Evolutionary conservation across 192 early-diverging fungal genomes (phyloP), one percentile per base, ranked within the genome.

Genomic region (Fimicolochytrium jonesii): DNA sequence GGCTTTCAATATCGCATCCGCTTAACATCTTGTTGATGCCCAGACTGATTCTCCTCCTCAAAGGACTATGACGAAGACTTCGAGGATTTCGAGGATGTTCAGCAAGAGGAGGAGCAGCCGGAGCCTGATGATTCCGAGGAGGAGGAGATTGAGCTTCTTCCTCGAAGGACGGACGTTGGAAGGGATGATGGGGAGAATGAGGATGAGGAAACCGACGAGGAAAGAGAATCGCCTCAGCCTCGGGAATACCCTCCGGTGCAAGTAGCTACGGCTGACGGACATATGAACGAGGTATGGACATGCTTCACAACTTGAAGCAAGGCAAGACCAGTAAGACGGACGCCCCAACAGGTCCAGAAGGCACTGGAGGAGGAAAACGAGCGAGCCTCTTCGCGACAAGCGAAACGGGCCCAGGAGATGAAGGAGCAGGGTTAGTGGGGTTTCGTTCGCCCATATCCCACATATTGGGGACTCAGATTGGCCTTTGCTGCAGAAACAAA

Each of bases 291-390:
- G 53, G 54, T 66, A 34, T n/a, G 44, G n/a, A n/a, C n/a, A n/a
- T n/a, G n/a, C n/a, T n/a, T n/a, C n/a, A n/a, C n/a, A n/a, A n/a
- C n/a, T n/a, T n/a, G n/a, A n/a, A n/a, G n/a, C n/a, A n/a, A n/a
- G n/a, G n/a, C n/a, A n/a, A n/a, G n/a, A n/a, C n/a, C n/a, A n/a
- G n/a, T n/a, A n/a, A n/a, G n/a, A n/a, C n/a, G n/a, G n/a, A n/a
- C n/a, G n/a, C n/a, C n/a, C 9, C 28, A 37, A 55, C 65, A 77
- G 69, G 66, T 80, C n/a, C 53, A 65, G 25, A 63, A 66, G 35
- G 75, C 78, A 9, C 25, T 75, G 37, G 37, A 66, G 37, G 73
- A 43, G 30, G 78, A 80, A 61, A 77, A 80, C 46, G 48, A 77
- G 33, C 55, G 67, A n/a, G 75, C 67, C 15, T 72, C 70, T n/a